Conservation (phyloP, 176 grass and related monocot genomes). For the Dactylis glomerata region DNA sequence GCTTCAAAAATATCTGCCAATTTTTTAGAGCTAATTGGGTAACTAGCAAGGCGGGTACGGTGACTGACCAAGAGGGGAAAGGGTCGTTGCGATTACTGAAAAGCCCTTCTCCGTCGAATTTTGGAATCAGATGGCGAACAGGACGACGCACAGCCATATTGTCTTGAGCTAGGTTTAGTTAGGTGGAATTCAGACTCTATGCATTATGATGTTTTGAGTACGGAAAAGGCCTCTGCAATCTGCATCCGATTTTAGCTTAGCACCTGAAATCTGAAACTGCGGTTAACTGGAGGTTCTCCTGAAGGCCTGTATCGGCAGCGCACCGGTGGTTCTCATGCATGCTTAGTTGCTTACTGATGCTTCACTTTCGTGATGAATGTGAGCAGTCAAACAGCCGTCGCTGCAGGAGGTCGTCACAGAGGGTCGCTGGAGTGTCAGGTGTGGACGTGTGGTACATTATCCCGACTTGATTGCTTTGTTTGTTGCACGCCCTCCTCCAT, state of each 20-base stretch:
- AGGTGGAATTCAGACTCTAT: too few relatives aligned
- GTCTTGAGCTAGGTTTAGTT: conserved; percentile 19
- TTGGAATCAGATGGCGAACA: conserved; percentile 85
- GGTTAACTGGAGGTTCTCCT: too few relatives aligned
- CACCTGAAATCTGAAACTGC: too few relatives aligned
- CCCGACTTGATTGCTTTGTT: neutral
- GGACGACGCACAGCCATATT: conserved; percentile 53
- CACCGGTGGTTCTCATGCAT: too few relatives aligned
- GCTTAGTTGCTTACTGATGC: neutral
- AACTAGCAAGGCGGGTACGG: conserved; percentile 68
- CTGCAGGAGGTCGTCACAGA: neutral
- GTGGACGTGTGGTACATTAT: neutral
- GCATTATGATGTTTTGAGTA: too few relatives aligned
- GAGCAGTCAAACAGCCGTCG: neutral
- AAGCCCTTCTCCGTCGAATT: conserved; percentile 33
- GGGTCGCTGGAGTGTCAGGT: neutral
- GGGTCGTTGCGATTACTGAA: conserved; percentile 58
- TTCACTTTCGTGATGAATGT: neutral
- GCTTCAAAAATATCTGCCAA: too few relatives aligned
- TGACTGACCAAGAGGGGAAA: conserved; percentile 66
- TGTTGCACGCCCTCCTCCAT: neutral
- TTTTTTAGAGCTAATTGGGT: too few relatives aligned
- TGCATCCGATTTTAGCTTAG: too few relatives aligned
- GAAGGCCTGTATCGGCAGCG: too few relatives aligned
- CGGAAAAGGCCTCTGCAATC: too few relatives aligned